Evolutionary conservation across 2,329 filamentous ascomycete genomes (phyloP).

Genomic region (Aspergillus sp.): DNA sequence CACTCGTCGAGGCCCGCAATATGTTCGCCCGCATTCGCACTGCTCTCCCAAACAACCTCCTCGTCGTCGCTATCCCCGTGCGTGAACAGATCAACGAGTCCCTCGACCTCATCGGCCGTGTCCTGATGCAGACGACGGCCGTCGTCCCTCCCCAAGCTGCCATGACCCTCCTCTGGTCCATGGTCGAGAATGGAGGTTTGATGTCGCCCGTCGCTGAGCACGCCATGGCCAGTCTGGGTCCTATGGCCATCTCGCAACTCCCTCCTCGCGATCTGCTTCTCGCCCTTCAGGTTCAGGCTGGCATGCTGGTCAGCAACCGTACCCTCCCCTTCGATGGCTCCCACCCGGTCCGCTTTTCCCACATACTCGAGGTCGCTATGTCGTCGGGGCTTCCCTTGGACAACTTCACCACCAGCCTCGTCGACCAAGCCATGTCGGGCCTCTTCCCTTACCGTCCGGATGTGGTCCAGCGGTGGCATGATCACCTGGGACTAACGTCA

Average conservation of each 20-base stretch:
- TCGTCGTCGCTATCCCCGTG: constrained; percentile 44
- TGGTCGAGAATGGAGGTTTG: constrained; percentile 58
- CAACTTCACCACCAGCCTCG: constrained; percentile 46
- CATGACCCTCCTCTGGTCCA: constrained; percentile 54
- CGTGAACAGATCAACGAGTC: constrained; percentile 81
- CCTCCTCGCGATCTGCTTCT: constrained; percentile 46
- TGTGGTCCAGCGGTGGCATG: constrained; percentile 49
- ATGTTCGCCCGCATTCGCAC: constrained; percentile 81
- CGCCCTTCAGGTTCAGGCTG: constrained; percentile 53
- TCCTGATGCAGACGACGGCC: constrained; percentile 47
- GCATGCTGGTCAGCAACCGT: constrained; percentile 34
- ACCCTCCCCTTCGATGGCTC: constrained; percentile 46
- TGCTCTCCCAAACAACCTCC: constrained; percentile 43
- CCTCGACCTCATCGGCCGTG: constrained; percentile 58
- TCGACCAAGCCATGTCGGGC: constrained; percentile 51
- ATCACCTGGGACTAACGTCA: constrained; percentile 39
- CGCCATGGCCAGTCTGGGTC: constrained; percentile 52
- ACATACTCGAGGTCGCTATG: constrained; percentile 52
- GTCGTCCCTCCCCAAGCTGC: constrained; percentile 47
- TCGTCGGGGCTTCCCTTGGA: constrained; percentile 47
- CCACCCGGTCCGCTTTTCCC: constrained; percentile 52
- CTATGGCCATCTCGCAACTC: constrained; percentile 51
- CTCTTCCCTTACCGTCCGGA: constrained; percentile 42
- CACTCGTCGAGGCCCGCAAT: constrained; percentile 65
- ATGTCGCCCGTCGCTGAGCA: constrained; percentile 53